Base-by-base conservation (phyloP, 2,329 filamentous ascomycete genomes). In the Parafenestella ontariensis region DNA sequence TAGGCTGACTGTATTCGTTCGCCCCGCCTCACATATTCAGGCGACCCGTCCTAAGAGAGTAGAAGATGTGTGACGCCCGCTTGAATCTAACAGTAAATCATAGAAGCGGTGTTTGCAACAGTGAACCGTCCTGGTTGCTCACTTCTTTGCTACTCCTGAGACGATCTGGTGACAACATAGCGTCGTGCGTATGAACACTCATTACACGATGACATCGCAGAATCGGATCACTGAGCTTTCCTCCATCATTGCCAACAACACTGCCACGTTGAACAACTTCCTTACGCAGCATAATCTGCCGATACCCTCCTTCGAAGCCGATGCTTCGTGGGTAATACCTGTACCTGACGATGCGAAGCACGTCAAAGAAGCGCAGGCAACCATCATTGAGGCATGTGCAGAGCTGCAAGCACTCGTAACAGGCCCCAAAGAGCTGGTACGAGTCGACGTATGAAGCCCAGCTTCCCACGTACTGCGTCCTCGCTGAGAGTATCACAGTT, bases 381-480 rank as follows among this genome's bases (percentile, higher is more conserved):
- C 34, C 15, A 34, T 58, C 13, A 52, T 55, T 18, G 55, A 58
- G 36, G 46, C 50, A 9, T 58, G 55, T 28, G 17, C 21, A 40
- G 55, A 58, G 43, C 52, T 58, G 4, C 20, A 54, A 45, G 55
- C 46, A 6, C 44, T 58, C 23, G 13, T 58, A 41, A 58, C 42
- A 15, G 51, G 47, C 29, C 55, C 47, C 13, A 54, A 49, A 46
- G 51, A 58, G 17, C 41, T 40, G 33, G 26, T 58, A 9, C 31
- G 40, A 39, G 10, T 52, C 36, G 40, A 55, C 36, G 50, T 48
- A 44, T 46, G 31, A 28, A 26, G 13, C 17, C 28, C 37, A 9
- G 5, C 5, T 26, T 26, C 49, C 49, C 6, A 28, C 23, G 33
- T 47, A 36, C 24, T n/a, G n/a, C n/a, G n/a, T n/a, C n/a, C n/a